Evolutionary conservation across 495 filamentous ascomycete species (phyloP).

Genomic region (Penicillium soppii): DNA sequence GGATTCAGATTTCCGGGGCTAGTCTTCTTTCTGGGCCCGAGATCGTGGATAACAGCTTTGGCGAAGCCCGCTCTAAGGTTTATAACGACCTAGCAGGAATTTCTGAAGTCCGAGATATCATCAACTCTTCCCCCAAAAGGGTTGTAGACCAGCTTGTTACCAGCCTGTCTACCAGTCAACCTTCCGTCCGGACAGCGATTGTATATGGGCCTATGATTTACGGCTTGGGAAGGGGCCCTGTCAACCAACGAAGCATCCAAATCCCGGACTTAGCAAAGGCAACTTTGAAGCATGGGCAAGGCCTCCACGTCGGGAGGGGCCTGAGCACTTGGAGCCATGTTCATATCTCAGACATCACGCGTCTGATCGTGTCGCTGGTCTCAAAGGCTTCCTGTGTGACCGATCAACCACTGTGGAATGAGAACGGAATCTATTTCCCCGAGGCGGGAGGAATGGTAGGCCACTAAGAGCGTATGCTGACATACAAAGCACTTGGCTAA

Average conservation of each 20-base stretch:
- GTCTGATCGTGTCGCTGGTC: conserved; percentile 51
- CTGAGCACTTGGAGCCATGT: conserved; percentile 60
- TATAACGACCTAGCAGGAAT: conserved; percentile 9
- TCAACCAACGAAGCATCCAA: conserved; percentile 59
- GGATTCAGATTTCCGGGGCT: conserved; percentile 21
- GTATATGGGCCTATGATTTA: conserved; percentile 69
- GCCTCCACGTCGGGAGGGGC: conserved; percentile 54
- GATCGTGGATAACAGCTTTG: conserved; percentile 1
- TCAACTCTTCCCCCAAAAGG: conserved; percentile 42
- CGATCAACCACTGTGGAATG: conserved; percentile 56
- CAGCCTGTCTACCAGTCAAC: conserved; percentile 15
- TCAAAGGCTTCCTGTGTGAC: conserved; percentile 47
- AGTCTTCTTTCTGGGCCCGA: conserved; percentile 8
- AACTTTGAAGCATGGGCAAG: conserved; percentile 53
- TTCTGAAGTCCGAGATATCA: conserved; percentile 22
- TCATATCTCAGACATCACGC: conserved; percentile 59
- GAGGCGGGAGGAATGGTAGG: conserved; percentile 55
- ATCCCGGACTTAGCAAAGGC: conserved; percentile 48
- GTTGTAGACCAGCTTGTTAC: conserved; percentile 50
- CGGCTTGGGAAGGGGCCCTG: conserved; percentile 60
- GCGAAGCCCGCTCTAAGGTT: conserved; percentile 5
- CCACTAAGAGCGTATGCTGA: no score
- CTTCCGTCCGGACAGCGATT: conserved; percentile 55
- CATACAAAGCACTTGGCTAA: no score
- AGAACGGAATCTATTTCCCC: conserved; percentile 62